Conservation (phyloP, 2,329 filamentous ascomycete genomes). For the Scytalidium lignicola region DNA sequence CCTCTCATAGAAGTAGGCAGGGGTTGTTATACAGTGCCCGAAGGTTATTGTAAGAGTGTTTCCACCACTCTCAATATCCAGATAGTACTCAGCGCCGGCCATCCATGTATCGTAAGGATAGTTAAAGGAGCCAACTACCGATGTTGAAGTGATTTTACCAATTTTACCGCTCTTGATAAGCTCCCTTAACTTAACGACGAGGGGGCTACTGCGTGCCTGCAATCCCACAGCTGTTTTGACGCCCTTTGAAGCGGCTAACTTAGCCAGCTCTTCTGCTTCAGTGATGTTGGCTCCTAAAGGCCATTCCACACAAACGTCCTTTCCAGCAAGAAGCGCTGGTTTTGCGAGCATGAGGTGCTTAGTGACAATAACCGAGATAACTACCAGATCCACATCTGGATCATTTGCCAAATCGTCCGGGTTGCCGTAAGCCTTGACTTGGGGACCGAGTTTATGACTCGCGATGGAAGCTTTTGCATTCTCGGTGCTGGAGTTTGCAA, state of each 20-base stretch:
- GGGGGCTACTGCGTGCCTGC: slow-evolving; percentile 34
- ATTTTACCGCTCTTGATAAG: slow-evolving; percentile 36
- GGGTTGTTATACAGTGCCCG: slow-evolving; percentile 10
- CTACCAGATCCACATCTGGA: slow-evolving; percentile 41
- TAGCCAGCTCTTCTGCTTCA: slow-evolving; percentile 37
- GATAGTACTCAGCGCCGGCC: slow-evolving; percentile 10
- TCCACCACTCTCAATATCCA: slow-evolving; percentile 9
- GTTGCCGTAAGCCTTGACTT: slow-evolving; percentile 37
- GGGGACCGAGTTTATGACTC: slow-evolving; percentile 29
- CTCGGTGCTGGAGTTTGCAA: slow-evolving; percentile 39
- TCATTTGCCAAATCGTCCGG: slow-evolving; percentile 37
- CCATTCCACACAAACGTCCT: slow-evolving; percentile 45
- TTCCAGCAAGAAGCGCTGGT: slow-evolving; percentile 37
- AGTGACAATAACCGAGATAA: slow-evolving; percentile 38
- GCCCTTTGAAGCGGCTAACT: slow-evolving; percentile 33
- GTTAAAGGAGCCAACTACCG: background rate
- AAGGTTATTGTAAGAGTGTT: slow-evolving; percentile 10
- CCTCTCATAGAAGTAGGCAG: background rate
- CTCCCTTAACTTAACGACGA: slow-evolving; percentile 35
- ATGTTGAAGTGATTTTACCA: slow-evolving; percentile 30
- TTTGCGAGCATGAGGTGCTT: slow-evolving; percentile 35
- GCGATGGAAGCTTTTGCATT: slow-evolving; percentile 36
- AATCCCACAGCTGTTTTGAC: slow-evolving; percentile 41
- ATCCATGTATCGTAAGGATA: background rate
- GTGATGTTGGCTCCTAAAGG: slow-evolving; percentile 35